phyloP scores from a whole-genome alignment of 2,329 filamentous ascomycete genomes.

The Aspergillus brasiliensis region DNA sequence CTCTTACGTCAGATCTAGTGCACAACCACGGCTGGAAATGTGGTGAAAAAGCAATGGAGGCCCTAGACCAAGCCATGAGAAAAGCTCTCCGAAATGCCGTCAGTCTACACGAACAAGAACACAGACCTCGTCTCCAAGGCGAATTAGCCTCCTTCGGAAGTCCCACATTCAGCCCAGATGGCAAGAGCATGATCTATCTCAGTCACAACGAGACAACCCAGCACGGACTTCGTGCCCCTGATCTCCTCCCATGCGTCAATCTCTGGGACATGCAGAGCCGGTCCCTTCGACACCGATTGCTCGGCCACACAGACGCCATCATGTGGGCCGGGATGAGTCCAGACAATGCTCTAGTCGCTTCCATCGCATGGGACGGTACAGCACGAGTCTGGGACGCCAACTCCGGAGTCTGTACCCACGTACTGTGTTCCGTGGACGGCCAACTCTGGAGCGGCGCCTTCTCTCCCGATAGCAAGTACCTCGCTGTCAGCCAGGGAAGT shows the following conservation, averaged over 20 bases:
- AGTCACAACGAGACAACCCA: conserved; percentile 2
- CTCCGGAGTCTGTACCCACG: conserved; percentile 11
- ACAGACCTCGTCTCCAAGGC: conserved; percentile 1
- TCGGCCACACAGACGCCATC: conserved; percentile 13
- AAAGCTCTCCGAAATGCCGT: background rate
- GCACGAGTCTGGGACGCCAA: conserved; percentile 13
- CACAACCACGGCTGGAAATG: background rate
- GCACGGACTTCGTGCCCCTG: too few species aligned
- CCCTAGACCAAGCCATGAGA: background rate
- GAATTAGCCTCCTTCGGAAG: conserved; percentile 7
- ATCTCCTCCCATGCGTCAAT: conserved; percentile 6
- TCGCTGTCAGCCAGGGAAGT: conserved; percentile 10
- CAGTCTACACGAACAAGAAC: background rate
- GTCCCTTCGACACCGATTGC: conserved; percentile 9
- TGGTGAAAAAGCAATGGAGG: background rate
- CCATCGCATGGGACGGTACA: conserved; percentile 12
- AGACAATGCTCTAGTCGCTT: conserved; percentile 8
- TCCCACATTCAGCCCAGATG: conserved; percentile 5
- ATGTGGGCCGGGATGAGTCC: conserved; percentile 14
- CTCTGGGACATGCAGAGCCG: conserved; percentile 8
- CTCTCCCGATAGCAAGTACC: conserved; percentile 12
- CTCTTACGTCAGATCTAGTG: background rate
- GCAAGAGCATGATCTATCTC: conserved; percentile 9
- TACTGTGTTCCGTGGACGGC: conserved; percentile 6
- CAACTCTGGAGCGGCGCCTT: conserved; percentile 12